Conservation (phyloP, 306 rosid species). For the barrel medic (Medicago truncatula) region MtrunA17r5.0-ANR NC_053046.1:33499501-33500000, state of each 20-base stretch:
- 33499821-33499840: constrained; percentile 66
- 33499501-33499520: background rate
- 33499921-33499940: constrained; percentile 86
- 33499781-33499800: background rate
- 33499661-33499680: constrained; percentile 77
- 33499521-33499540: background rate
- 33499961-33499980: constrained; percentile 58
- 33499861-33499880: constrained; percentile 98
- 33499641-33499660: constrained; percentile 83
- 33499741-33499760: background rate
- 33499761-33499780: no score
- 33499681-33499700: constrained; percentile 85
- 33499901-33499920: constrained; percentile 75
- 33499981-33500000: background rate
- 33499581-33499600: constrained; percentile 90
- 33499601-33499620: constrained; percentile 92
- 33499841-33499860: constrained; percentile 94
- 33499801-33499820: background rate
- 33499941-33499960: constrained; percentile 93
- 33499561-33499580: constrained; percentile 65
- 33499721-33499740: constrained; percentile 77
- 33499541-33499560: constrained; percentile 34
- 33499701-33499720: constrained; percentile 83
- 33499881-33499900: constrained; percentile 75
- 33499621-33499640: constrained; percentile 86